These are phyloP conservation scores for Fusarium dlaminii DNA, from an alignment of 2,329 filamentous ascomycete genomes.

Conservation along the genomic window DNA sequence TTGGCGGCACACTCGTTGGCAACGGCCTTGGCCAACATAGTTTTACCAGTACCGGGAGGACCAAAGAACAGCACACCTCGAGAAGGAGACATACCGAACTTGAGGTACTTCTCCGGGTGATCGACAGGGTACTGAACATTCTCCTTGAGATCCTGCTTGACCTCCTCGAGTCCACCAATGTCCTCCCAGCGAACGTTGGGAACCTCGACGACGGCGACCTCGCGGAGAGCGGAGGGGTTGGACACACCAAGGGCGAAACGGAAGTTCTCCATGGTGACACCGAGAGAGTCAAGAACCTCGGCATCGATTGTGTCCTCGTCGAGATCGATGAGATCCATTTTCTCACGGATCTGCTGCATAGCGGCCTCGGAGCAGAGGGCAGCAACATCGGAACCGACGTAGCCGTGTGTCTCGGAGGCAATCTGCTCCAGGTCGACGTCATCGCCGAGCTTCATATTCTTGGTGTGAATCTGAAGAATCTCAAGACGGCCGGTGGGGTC, in stretches of 20 bases:
- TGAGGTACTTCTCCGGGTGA: slow-evolving; percentile 99
- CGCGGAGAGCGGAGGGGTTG: slow-evolving; percentile 97
- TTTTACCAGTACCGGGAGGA: slow-evolving; percentile 99
- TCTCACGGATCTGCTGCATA: slow-evolving; percentile 99
- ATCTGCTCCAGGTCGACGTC: slow-evolving; percentile 98
- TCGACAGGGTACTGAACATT: slow-evolving; percentile 99
- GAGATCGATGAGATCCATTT: slow-evolving; percentile 99
- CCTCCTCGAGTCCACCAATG: slow-evolving; percentile 95
- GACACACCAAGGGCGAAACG: slow-evolving; percentile 96
- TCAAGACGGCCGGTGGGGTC: slow-evolving; percentile 98
- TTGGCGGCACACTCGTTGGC: slow-evolving; percentile 99
- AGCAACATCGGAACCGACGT: slow-evolving; percentile 97
- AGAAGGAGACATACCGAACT: slow-evolving; percentile 97
- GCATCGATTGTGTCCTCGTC: slow-evolving; percentile 99
- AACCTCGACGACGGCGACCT: slow-evolving; percentile 98
- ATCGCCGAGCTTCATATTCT: slow-evolving; percentile 99
- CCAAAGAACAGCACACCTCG: slow-evolving; percentile 99
- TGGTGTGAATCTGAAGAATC: slow-evolving; percentile 99
- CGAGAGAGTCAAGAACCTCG: slow-evolving; percentile 96
- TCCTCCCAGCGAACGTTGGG: slow-evolving; percentile 99
- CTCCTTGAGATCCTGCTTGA: slow-evolving; percentile 99
- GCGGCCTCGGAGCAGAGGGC: slow-evolving; percentile 98
- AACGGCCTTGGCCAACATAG: slow-evolving; percentile 97
- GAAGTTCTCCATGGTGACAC: slow-evolving; percentile 99
- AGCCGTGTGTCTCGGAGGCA: slow-evolving; percentile 97